Evolutionary conservation across 352 stramenopile genomes (phyloP).

Genomic region (Globisporangium splendens): DNA sequence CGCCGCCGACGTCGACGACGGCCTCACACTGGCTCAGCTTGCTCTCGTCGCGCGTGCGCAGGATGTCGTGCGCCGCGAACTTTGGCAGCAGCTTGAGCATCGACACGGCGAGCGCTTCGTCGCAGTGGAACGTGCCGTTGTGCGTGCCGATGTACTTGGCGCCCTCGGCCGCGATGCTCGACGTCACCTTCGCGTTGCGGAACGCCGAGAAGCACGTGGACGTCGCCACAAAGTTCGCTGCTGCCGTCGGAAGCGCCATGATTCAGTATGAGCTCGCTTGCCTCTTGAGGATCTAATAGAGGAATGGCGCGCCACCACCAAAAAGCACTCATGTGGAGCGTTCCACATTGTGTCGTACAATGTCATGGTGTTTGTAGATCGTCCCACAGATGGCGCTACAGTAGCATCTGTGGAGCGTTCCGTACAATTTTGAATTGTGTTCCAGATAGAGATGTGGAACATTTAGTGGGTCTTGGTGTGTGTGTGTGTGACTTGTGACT

Average conservation of each 20-base stretch:
- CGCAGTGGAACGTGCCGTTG: slow-evolving; percentile 97
- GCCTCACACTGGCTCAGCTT: slow-evolving; percentile 93
- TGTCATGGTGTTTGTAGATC: no score
- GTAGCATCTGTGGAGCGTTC: no score
- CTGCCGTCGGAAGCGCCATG: slow-evolving; percentile 68
- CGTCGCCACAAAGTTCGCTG: slow-evolving; percentile 58
- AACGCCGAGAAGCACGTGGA: slow-evolving; percentile 63
- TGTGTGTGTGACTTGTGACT: neutral
- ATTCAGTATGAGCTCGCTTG: neutral
- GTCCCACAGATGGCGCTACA: no score
- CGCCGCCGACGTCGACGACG: slow-evolving; percentile 96
- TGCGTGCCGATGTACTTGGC: slow-evolving; percentile 95
- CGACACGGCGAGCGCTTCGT: slow-evolving; percentile 96
- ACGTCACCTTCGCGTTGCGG: slow-evolving; percentile 48
- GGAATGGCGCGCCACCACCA: slow-evolving; percentile 1
- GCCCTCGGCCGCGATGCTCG: slow-evolving; percentile 26
- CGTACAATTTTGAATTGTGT: no score
- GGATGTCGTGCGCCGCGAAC: slow-evolving; percentile 79
- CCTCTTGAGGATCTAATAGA: neutral
- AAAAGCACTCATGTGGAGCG: slow-evolving; percentile 8
- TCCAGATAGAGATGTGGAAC: neutral
- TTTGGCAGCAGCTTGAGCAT: slow-evolving; percentile 94
- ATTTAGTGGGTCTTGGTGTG: neutral
- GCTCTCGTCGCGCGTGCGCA: slow-evolving; percentile 87
- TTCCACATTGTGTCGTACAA: neutral